These are phyloP conservation scores for Penicillium sp. DNA, from an alignment of 2,329 filamentous ascomycete genomes.

Conservation along the genomic window DNA sequence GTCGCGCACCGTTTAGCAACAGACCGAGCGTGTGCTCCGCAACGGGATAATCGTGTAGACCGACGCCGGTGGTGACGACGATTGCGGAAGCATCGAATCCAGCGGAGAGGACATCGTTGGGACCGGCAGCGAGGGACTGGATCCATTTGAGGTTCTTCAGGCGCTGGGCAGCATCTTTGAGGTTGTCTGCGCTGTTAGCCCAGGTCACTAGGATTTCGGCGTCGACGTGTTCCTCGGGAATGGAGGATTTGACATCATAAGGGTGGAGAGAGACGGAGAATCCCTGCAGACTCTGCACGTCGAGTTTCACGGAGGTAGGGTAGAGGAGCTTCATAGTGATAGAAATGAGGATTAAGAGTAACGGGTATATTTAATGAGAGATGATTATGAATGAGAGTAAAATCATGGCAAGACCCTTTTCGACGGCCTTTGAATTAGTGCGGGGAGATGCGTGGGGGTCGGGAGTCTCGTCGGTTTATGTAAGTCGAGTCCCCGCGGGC, in stretches of 20 bases:
- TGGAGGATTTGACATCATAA: slow-evolving; percentile 63
- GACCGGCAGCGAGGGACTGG: slow-evolving; percentile 69
- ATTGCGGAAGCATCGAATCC: slow-evolving; percentile 63
- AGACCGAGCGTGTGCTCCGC: slow-evolving; percentile 69
- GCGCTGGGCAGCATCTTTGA: slow-evolving; percentile 62
- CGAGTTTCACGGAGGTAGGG: slow-evolving; percentile 66
- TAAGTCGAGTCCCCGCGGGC: not conserved
- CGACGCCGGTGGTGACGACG: slow-evolving; percentile 66
- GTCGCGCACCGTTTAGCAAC: slow-evolving; percentile 50
- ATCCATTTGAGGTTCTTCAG: slow-evolving; percentile 68
- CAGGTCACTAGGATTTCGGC: slow-evolving; percentile 68
- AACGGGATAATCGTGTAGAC: slow-evolving; percentile 68
- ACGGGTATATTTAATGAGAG: not conserved
- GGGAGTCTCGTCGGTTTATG: not conserved
- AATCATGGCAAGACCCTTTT: not conserved
- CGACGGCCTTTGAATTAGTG: slow-evolving; percentile 4
- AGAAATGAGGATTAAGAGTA: slow-evolving; percentile 19
- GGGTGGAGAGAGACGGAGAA: slow-evolving; percentile 64
- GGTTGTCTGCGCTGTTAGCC: slow-evolving; percentile 65
- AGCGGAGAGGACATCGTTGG: slow-evolving; percentile 68
- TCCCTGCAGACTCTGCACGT: slow-evolving; percentile 62
- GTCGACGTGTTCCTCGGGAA: slow-evolving; percentile 65
- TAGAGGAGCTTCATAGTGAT: slow-evolving; percentile 66
- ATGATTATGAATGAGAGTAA: not conserved
- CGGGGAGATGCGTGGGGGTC: slow-evolving; percentile 12